Evolutionary conservation across 371 early-diverging fungal genomes (phyloP).

Genomic region (Mortierella sp.): DNA sequence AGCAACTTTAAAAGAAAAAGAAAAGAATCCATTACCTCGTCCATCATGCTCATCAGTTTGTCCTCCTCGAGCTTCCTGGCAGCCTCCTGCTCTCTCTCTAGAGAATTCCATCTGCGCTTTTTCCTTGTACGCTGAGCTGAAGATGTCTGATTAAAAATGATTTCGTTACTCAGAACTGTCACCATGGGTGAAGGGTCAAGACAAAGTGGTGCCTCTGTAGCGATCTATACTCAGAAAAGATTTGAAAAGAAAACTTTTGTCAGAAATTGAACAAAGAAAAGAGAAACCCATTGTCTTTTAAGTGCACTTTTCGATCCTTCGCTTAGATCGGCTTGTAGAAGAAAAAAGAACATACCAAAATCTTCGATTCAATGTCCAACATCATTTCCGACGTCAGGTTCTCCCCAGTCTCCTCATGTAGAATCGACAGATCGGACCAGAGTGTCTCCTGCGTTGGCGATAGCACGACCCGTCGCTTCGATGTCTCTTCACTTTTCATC

Average conservation of each 20-base stretch:
- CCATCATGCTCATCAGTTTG: constrained; percentile 70
- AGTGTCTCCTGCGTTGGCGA: constrained; percentile 67
- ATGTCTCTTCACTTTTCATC: constrained; percentile 9
- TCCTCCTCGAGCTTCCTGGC: constrained; percentile 68
- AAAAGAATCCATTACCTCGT: constrained; percentile 55
- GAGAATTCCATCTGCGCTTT: constrained; percentile 69
- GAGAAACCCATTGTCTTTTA: background rate
- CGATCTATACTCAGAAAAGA: constrained; percentile 51
- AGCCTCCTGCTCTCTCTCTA: constrained; percentile 67
- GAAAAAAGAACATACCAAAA: constrained; percentile 55
- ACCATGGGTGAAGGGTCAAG: constrained; percentile 70
- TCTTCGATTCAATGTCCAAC: constrained; percentile 65
- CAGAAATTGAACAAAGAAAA: background rate
- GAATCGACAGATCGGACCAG: constrained; percentile 66
- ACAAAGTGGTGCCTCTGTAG: constrained; percentile 67
- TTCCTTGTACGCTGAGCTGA: constrained; percentile 56
- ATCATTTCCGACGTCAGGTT: constrained; percentile 62
- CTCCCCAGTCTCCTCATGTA: constrained; percentile 66
- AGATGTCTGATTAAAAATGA: constrained; percentile 54
- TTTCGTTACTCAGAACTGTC: constrained; percentile 65
- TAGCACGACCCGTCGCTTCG: constrained; percentile 60
- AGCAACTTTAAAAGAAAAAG: background rate
- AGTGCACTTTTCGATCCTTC: background rate
- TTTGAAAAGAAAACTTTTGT: background rate
- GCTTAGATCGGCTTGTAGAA: background rate